phyloP scores from a whole-genome alignment of 176 grass and related monocot species.

The Cenchrus purpureus region DNA sequence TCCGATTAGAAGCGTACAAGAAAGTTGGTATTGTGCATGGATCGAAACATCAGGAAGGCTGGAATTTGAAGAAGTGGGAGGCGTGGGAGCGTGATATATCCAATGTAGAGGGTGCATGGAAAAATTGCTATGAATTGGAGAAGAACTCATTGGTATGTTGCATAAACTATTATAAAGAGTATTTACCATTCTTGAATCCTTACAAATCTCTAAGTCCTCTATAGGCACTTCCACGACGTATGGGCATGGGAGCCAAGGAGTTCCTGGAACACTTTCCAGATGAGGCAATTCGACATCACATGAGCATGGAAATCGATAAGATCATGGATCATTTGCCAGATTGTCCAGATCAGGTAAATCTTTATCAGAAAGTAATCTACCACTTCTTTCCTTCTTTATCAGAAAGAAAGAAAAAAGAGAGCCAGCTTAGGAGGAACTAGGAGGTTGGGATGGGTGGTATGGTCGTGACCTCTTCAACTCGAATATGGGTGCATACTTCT shows the following conservation, averaged over 20 bases:
- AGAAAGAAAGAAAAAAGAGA: no score
- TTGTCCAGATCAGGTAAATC: conserved; percentile 15
- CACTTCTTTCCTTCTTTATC: neutral
- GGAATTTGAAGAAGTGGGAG: conserved; percentile 47
- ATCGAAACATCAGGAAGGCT: conserved; percentile 24
- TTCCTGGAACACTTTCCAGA: neutral
- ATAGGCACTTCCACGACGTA: neutral
- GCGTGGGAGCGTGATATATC: neutral
- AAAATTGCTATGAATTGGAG: neutral
- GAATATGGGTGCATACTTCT: no score
- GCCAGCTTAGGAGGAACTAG: no score
- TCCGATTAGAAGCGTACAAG: conserved; percentile 34
- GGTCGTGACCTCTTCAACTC: no score
- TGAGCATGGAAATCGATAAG: neutral
- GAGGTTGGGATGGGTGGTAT: no score
- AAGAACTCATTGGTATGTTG: conserved; percentile 13
- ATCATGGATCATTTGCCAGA: neutral
- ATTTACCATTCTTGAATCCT: neutral
- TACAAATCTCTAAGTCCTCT: conserved; percentile 4
- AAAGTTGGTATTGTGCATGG: conserved; percentile 22
- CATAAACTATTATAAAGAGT: neutral
- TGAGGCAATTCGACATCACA: neutral
- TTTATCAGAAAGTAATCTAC: neutral
- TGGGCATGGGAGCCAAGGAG: neutral
- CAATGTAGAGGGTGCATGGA: neutral